Evolutionary conservation across 2,329 filamentous ascomycete genomes (phyloP), one percentile per base, ranked within the genome.

Genomic region (Blastomyces emzantsi): DNA sequence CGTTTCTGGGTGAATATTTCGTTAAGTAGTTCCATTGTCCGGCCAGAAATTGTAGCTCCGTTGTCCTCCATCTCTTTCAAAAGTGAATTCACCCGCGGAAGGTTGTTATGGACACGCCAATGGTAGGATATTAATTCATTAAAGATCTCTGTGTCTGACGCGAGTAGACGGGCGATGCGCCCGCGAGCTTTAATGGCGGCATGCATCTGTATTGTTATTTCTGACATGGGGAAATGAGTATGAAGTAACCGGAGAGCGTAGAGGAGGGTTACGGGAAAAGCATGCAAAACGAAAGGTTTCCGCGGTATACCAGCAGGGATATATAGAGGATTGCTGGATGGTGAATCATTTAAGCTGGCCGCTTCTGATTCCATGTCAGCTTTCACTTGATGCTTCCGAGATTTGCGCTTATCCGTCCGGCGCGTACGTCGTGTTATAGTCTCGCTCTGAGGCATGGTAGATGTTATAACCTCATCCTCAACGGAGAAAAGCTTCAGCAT

Each of bases 41-140:
- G 70, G 5, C 64, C 47, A 62, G 76, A 72, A 8, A 75, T 72
- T 49, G 75, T 72, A 57, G 79, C 68, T 4, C 77, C 78, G 5
- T 70, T 73, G n/a, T 73, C 68, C 59, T 78, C 73, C 78, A 81
- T 81, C 57, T 81, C 78, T 30, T 69, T 68, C 11, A 80, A 68
- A 11, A 79, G 69, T 1, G 71, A 68, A 2, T 77, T 69, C 39
- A 81, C 73, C 19, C 71, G 73, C 6, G 73, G 71, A 1, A 81
- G 68, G 55, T 79, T 75, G 7, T 73, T 74, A 60, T 75, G 76
- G 5, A 74, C 73, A 49, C 70, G 69, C 78, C 79, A 80, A 64
- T 75, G 71, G 64, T 77, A 75, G 49, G 72, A 70, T 39, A 81
- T 73, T 64, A 79, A 68, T 52, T 79, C 77, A 65, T 80, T 79